Base-by-base conservation (phyloP, 1,139 yeast species). In the Candida tropicalis region DNA sequence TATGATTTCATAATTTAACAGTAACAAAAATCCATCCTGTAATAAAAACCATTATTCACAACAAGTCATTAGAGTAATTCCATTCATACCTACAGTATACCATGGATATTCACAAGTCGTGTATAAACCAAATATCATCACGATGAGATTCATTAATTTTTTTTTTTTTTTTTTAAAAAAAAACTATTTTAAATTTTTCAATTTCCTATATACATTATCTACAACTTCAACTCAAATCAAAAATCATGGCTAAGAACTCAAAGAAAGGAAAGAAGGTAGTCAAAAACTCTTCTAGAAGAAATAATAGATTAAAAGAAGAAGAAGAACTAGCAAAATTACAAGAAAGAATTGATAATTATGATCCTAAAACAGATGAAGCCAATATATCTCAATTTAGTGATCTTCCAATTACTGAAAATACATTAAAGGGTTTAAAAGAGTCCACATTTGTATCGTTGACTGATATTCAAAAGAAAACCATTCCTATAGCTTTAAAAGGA, bases 401-500 rank as follows among this genome's bases (percentile, higher is more conserved):
- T 49, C 74, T 93, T 22, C 98, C 99, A 5, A 65, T 93, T 22
- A 79, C 95, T 5, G 62, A 70, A 16, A 70, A 72, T 4, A 86
- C 96, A 5, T 56, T 82, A 15, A 74, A 75, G 51, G 99, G 99
- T 2, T 68, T 93, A 34, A 81, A 79, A 46, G 87, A 83, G 42
- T 75, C 87, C 16, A 78, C 83, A 48, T 93, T 84, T 62, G 73
- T 86, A 3, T 76, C 82, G 17, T 64, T 90, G 68, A 93, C 99
- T 0, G 97, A 87, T 44, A 88, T 93, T 45, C 99, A 93, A 58
- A 80, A 77, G 52, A 82, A 81, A 42, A 76, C 97, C 4, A 87
- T 93, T 27, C 87, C 95, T 0, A 67, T 77, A 13, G 84, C 96
- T 1, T 70, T 93, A 48, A 82, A 87, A 55, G 95, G 95, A 0